Conservation (phyloP, 2,329 filamentous ascomycete genomes). For the Metarhizium anisopliae region DNA sequence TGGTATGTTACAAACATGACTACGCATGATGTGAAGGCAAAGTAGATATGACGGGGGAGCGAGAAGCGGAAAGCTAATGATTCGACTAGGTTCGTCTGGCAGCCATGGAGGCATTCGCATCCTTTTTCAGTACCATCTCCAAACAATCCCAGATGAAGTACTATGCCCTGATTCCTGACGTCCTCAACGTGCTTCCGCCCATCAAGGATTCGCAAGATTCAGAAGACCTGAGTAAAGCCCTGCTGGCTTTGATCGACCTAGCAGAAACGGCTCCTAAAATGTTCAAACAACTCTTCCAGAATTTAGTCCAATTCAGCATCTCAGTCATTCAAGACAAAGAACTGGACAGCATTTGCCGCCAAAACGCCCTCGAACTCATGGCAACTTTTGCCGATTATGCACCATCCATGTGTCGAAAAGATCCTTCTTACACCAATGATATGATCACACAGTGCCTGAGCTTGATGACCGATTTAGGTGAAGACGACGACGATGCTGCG, state of each 20-base stretch:
- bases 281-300: constrained; percentile 93
- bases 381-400: constrained; percentile 95
- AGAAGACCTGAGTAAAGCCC: constrained; percentile 81
- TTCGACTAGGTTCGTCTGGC: constrained; percentile 67
- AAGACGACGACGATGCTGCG: constrained; percentile 86
- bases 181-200: constrained; percentile 88
- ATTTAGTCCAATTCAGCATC: constrained; percentile 85
- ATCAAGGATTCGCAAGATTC: constrained; percentile 88
- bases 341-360: constrained; percentile 76
- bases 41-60: neutral
- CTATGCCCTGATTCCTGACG: constrained; percentile 75
- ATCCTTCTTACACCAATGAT: constrained; percentile 80
- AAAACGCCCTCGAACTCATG: constrained; percentile 95
- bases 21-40: neutral
- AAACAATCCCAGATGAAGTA: constrained; percentile 89
- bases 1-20: constrained; percentile 40
- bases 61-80: neutral
- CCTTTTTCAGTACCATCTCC: constrained; percentile 84
- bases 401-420: constrained; percentile 90
- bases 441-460: constrained; percentile 99
- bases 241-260: constrained; percentile 86
- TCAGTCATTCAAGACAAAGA: constrained; percentile 96
- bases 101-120: constrained; percentile 92
- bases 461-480: constrained; percentile 92
- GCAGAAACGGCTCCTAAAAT: constrained; percentile 93